Base-by-base conservation (phyloP, 768 basidiomycete species). In the Erythrobasidium yunnanense region DNA sequence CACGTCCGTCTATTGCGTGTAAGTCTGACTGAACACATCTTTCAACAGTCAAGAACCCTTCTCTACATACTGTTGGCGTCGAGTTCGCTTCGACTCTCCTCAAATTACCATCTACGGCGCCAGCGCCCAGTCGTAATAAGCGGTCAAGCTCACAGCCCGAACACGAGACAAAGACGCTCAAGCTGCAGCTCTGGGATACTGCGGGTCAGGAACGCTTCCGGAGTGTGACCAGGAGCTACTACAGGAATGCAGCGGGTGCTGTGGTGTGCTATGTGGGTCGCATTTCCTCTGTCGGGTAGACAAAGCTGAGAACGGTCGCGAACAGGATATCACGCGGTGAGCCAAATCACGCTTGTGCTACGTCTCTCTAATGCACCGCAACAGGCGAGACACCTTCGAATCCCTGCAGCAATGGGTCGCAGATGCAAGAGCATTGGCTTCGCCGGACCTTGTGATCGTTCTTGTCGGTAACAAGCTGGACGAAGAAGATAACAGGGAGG, bases 181-280 rank as follows among this genome's bases (percentile, higher is more conserved):
- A 95, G 77, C 81, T 96, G 38, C 95, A 97, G 90, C 81, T 99
- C 53, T 99, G 95, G 95, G 95, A 99, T 75, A 99, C 95, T 54
- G 95, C 95, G 15, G 95, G 95, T 29, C 95, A 99, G 78, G 95
- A 99, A 77, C 89, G 95, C 54, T 99, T 99, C 83, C 93, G 97
- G 78, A 96, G 92, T 13, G 84, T 99, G 20, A 95, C 95, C 27
- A 92, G 97, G 50, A 95, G 95, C 3, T 99, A 97, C 80, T 99
- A 99, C 78, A 86, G 95, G 71, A 66, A 35, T 46, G 18, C 60
- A n/a, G 54, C 65, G 70, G 56, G 63, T 66, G 65, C 66, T 66
- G 69, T 66, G 54, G 56, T 55, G 70, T 30, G 55, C 32, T 55
- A 62, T 32, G 56, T 70, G 62, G 69, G 75, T 60, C 66, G 66